Percentiles rank a stretch among this genome's conserved stretches.
Evolutionary conservation across 768 basidiomycete species (phyloP).

Genomic region (Termitomyces sp.): DNA sequence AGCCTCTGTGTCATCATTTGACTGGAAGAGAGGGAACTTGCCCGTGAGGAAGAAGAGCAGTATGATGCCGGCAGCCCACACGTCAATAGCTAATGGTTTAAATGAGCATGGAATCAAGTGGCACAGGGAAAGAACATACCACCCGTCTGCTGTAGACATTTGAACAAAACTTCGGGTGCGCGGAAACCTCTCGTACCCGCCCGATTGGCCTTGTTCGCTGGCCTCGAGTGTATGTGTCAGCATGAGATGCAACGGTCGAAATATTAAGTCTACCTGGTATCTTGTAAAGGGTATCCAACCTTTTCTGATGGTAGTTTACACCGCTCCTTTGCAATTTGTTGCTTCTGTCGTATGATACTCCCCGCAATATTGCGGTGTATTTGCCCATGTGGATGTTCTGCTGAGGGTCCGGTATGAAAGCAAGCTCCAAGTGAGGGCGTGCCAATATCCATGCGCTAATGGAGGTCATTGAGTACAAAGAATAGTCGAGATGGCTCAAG

Average conservation of each 20-base stretch:
- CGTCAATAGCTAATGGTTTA: conserved; percentile 71
- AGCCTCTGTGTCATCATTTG: conserved; percentile 91
- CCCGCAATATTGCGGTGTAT: conserved; percentile 35
- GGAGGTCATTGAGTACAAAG: background rate
- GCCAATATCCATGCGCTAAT: conserved; percentile 49
- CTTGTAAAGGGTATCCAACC: conserved; percentile 76
- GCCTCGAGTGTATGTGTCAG: conserved; percentile 33
- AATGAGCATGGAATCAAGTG: background rate
- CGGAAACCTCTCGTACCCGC: conserved; percentile 97
- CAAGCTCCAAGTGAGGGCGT: conserved; percentile 49
- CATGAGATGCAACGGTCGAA: background rate
- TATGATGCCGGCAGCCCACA: conserved; percentile 94
- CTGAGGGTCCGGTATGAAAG: conserved; percentile 67
- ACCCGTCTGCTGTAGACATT: conserved; percentile 89
- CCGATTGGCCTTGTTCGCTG: conserved; percentile 86
- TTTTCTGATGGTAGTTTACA: conserved; percentile 52
- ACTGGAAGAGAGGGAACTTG: conserved; percentile 93
- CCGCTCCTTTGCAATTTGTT: conserved; percentile 55
- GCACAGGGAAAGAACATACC: conserved; percentile 42
- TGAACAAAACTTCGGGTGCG: conserved; percentile 92
- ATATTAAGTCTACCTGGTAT: conserved; percentile 45
- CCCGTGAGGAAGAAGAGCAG: conserved; percentile 86
- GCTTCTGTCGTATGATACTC: conserved; percentile 47
- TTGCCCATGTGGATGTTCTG: conserved; percentile 64
- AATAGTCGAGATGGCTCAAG: background rate